Base-by-base conservation (phyloP, 106 monocot species). In the Apostasia shenzhenica region DNA sequence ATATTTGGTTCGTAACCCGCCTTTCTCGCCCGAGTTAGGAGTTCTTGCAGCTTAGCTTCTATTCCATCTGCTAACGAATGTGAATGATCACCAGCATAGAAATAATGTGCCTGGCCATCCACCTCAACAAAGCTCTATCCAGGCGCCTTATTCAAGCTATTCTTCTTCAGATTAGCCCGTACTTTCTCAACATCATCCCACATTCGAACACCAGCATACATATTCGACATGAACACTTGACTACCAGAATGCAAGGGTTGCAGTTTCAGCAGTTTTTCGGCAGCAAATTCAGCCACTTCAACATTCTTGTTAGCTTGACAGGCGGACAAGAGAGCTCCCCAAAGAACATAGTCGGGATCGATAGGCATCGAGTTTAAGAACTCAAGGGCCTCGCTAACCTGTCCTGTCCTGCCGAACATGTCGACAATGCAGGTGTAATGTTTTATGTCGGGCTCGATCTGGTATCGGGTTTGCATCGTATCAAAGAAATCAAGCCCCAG, bases 241-340 rank as follows among this genome's bases (percentile, higher is more conserved):
- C 79, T 57, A 45, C 82, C 80, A 0, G 77, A 59, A 67, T 82
- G 73, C 41, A 41, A 59, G 5, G 86, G 82, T 45, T 71, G 70
- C 37, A 82, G 74, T 14, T 63, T 70, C 43, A 82, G 64, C 67
- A 86, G 72, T 45, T 76, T 82, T 54, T 76, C 59, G 9, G 78
- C 67, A 10, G 82, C 82, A 6, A 70, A 45, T 61, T 82, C 86
- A 0, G 82, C 79, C 3, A 82, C 49, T 39, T 71, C 49, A 2
- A 80, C 55, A 45, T 80, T 69, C 42, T 77, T 76, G 49, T 86
- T 73, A 13, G 68, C 79, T 12, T 66, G 73, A 55, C 82, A 82
- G 1, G 82, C 82, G 50, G 65, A 61, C 14, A 86, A 79, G 6
- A 86, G 71, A 8, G 82, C 79, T 63, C 86, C 81, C 86, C 86